Evolutionary conservation across 371 early-diverging fungal genomes (phyloP).

Genomic region (Saksenaea vasiformis): DNA sequence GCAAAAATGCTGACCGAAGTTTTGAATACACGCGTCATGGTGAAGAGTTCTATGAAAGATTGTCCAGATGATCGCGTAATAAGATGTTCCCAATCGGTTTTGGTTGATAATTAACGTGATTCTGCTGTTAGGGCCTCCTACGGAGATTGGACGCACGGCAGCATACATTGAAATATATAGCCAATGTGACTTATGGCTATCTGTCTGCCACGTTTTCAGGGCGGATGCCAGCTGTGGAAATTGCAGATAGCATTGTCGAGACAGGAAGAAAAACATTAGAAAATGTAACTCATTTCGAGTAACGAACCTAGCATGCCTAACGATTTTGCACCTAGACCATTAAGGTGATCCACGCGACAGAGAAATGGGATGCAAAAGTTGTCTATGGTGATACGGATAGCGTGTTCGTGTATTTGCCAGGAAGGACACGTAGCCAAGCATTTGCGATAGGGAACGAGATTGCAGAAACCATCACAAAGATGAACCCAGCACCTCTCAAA

Average conservation of each 20-base stretch:
- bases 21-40: constrained; percentile 85
- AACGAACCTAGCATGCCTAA: background rate
- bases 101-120: background rate
- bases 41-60: constrained; percentile 82
- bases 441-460: constrained; percentile 81
- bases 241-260: constrained; percentile 90
- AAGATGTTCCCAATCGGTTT: background rate
- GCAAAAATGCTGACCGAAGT: constrained; percentile 84
- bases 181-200: constrained; percentile 94
- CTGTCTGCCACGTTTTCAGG: constrained; percentile 85
- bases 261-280: constrained; percentile 85
- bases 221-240: constrained; percentile 88
- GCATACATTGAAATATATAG: constrained; percentile 82
- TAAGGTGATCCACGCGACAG: constrained; percentile 59
- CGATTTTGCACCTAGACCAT: constrained; percentile 54
- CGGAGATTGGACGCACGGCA: constrained; percentile 78
- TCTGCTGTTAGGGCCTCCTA: constrained; percentile 27
- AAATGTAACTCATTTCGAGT: constrained; percentile 30
- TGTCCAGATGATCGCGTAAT: constrained; percentile 62
- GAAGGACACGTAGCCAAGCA: constrained; percentile 68
- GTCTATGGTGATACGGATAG: constrained; percentile 95
- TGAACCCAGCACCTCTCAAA: constrained; percentile 79
- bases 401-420: constrained; percentile 81
- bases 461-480: constrained; percentile 67
- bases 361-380: constrained; percentile 75